phyloP scores from a whole-genome alignment of 441 rosid species.

The Gossypium davidsonii region DNA sequence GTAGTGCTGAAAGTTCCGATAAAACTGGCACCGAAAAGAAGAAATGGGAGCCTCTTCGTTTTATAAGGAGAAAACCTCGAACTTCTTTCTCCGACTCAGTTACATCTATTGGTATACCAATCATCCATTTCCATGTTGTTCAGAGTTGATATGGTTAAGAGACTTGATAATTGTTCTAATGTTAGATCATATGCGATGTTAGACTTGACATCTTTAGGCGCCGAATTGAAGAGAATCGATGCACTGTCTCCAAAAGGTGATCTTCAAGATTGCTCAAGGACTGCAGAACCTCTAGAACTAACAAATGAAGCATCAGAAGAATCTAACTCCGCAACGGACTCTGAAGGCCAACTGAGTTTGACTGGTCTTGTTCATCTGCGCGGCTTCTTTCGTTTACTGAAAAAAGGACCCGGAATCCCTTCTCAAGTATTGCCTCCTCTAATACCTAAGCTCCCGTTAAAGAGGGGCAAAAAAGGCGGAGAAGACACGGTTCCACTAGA shows the following conservation, averaged over 20 bases:
- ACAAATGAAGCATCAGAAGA: constrained; percentile 36
- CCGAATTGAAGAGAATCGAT: constrained; percentile 21
- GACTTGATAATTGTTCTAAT: background rate
- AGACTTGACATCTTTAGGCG: constrained; percentile 29
- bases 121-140: background rate
- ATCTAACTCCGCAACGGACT: constrained; percentile 25
- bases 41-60: constrained; percentile 18
- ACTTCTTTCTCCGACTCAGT: constrained; percentile 46
- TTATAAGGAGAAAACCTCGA: constrained; percentile 30
- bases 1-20: constrained; percentile 11
- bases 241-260: constrained; percentile 22
- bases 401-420: constrained; percentile 51
- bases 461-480: constrained; percentile 56
- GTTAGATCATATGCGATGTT: background rate
- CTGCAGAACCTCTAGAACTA: background rate
- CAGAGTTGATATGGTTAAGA: background rate
- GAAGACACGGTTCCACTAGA: constrained; percentile 41
- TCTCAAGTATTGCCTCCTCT: constrained; percentile 44
- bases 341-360: constrained; percentile 24
- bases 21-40: constrained; percentile 17
- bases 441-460: constrained; percentile 61
- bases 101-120: constrained; percentile 40
- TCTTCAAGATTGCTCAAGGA: constrained; percentile 27
- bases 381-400: constrained; percentile 50
- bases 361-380: constrained; percentile 33